Percentiles rank a stretch among this genome's conserved stretches.
Evolutionary conservation across 2,329 filamentous ascomycete genomes (phyloP).

Genomic region (Metarhizium robertsii): DNA sequence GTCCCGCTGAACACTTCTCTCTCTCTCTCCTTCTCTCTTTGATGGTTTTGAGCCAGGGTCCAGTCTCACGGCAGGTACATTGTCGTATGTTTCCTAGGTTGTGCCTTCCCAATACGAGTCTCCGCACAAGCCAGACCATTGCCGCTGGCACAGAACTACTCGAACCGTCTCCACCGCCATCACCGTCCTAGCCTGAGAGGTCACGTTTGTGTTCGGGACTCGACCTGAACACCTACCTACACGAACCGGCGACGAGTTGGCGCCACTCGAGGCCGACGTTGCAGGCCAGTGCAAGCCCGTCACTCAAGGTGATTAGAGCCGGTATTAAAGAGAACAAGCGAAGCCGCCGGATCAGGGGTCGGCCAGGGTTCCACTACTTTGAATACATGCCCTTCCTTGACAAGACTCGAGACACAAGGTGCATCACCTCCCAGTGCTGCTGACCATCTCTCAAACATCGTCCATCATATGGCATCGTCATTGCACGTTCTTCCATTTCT

Average conservation of each 20-base stretch:
- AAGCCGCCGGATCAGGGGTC: not conserved
- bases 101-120: not conserved
- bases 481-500: not conserved
- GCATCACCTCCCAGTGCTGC: conserved; percentile 16
- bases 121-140: not conserved
- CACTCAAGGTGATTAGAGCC: too few relatives aligned
- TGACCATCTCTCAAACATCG: conserved; percentile 15
- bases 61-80: not conserved
- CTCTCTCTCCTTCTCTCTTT: not conserved
- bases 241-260: not conserved
- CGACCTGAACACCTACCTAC: not conserved
- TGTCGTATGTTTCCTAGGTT: not conserved
- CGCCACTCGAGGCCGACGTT: too few relatives aligned
- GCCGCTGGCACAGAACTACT: too few relatives aligned
- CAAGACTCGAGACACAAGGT: conserved; percentile 23
- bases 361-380: conserved; percentile 7
- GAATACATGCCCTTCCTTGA: conserved; percentile 11
- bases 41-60: not conserved
- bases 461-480: not conserved
- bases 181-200: not conserved
- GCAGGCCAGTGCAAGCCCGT: too few relatives aligned
- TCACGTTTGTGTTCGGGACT: not conserved
- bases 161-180: not conserved
- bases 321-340: not conserved
- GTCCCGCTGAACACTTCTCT: too few relatives aligned